Conservation (phyloP, 1,284 basidiomycete genomes). For the Somion occarium region DNA sequence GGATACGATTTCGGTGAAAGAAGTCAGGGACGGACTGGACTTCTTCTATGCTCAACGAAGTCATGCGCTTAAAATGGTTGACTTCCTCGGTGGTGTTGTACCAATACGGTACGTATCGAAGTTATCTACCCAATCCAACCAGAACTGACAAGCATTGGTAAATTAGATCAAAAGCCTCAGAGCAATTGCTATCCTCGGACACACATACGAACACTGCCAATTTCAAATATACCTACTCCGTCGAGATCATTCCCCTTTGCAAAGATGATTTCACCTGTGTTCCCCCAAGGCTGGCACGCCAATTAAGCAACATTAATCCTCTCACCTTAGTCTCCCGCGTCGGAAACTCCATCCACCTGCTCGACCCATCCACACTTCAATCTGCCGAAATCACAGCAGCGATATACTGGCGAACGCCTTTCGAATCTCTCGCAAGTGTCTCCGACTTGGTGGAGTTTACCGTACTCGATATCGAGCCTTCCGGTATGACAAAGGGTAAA, state of each 20-base stretch:
- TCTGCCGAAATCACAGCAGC: slow-evolving; percentile 75
- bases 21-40: slow-evolving; percentile 92
- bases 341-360: slow-evolving; percentile 86
- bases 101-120: slow-evolving; percentile 67
- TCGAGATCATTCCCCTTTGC: slow-evolving; percentile 95
- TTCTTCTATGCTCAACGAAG: slow-evolving; percentile 93
- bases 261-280: slow-evolving; percentile 97
- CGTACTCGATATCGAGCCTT: slow-evolving; percentile 90
- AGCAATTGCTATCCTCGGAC: slow-evolving; percentile 91
- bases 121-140: slow-evolving; percentile 2
- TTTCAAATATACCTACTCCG: slow-evolving; percentile 97
- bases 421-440: slow-evolving; percentile 78
- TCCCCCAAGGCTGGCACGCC: slow-evolving; percentile 76
- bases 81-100: slow-evolving; percentile 86
- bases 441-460: slow-evolving; percentile 93
- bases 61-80: slow-evolving; percentile 97
- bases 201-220: slow-evolving; percentile 91
- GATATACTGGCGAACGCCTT: slow-evolving; percentile 91
- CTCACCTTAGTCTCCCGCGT: slow-evolving; percentile 88
- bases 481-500: slow-evolving; percentile 66
- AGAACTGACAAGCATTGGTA: too few species aligned
- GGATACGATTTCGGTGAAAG: slow-evolving; percentile 91
- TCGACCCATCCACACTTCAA: slow-evolving; percentile 88
- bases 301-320: slow-evolving; percentile 85
- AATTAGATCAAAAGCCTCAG: slow-evolving; percentile 88